These are phyloP conservation scores for Xylaria digitata DNA, from an alignment of 2,329 filamentous ascomycete genomes.

Conservation along the genomic window DNA sequence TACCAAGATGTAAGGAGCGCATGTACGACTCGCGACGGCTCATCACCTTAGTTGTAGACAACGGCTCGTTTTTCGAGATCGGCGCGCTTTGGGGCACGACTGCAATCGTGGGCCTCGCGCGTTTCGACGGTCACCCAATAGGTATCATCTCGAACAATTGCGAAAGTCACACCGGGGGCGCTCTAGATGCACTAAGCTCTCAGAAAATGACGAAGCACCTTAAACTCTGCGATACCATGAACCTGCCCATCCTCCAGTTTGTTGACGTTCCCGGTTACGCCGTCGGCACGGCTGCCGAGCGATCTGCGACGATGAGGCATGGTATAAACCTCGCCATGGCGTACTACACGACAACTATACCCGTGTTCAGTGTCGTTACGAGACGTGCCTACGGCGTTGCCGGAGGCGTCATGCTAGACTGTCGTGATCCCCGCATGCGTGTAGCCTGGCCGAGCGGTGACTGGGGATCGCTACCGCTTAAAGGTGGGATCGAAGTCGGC, in stretches of 20 bases:
- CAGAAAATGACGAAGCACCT: conserved; percentile 38
- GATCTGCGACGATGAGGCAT: conserved; percentile 37
- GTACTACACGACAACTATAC: conserved; percentile 35
- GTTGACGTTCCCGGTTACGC: conserved; percentile 38
- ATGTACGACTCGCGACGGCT: conserved; percentile 35
- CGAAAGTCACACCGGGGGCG: conserved; percentile 36
- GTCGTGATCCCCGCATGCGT: conserved; percentile 37
- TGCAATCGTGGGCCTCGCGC: conserved; percentile 36
- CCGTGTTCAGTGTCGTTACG: conserved; percentile 36
- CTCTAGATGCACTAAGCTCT: conserved; percentile 34
- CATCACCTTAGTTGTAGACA: conserved; percentile 30
- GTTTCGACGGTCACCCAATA: conserved; percentile 28
- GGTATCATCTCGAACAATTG: conserved; percentile 37
- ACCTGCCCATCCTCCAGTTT: conserved; percentile 35
- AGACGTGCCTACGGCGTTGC: conserved; percentile 35
- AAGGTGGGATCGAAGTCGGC: conserved; percentile 35
- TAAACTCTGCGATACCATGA: conserved; percentile 37
- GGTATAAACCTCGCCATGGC: conserved; percentile 37
- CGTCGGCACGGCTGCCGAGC: conserved; percentile 35
- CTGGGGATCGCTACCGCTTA: conserved; percentile 37
- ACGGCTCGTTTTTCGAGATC: conserved; percentile 36
- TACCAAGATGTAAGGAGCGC: conserved; percentile 36
- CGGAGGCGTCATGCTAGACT: conserved; percentile 36
- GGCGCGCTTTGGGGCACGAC: conserved; percentile 36
- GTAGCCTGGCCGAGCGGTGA: conserved; percentile 39